Evolutionary conservation across 208 protist species (phyloP), one percentile per base, ranked within the genome.

Genomic region (Crithidia bombi): DNA sequence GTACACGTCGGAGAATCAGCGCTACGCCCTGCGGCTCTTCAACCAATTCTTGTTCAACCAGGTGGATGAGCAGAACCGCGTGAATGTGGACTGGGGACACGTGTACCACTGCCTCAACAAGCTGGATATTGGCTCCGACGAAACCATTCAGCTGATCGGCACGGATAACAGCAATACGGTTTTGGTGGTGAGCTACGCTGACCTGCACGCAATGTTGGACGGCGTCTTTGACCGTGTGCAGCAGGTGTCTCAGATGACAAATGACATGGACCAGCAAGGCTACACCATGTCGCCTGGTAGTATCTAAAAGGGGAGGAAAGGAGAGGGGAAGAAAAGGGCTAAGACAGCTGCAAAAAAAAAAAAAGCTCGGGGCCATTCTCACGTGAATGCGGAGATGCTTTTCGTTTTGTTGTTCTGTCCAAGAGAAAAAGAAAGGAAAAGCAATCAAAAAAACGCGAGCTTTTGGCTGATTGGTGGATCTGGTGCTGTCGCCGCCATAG

Each of bases 61-160:
- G 75, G 85, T 97, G 17, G 87, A 96, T 64, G 95, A 98, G 46
- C 85, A 96, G 39, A 96, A 97, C 51, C 87, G 90, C 5, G 72
- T 92, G 3, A 85, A 94, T 47, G 50, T 98, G 7, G 96, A 98
- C 71, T 96, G 97, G 81, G 97, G 90, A 17, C 96, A 98, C 61
- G 94, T 98, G 7, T 96, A 98, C 52, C 92, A 99, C 54, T 96
- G 88, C 25, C 81, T 99, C 59, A 99, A 99, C 76, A 99, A 99
- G 82, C 82, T 99, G 32, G 98, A 99, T 76, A 89, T 88, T 47
- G 97, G 97, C 44, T 91, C 91, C 4, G 78, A 92, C 38, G 98
- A 99, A 61, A 86, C 91, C 25, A 90, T 99, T 3, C 82, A 98
- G 59, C 84, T 99, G 25, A 96, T 98, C 64, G 83, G 79, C 19